Percentiles rank a stretch among this genome's conserved stretches.
Conservation (phyloP, 2,329 filamentous ascomycete species). For the Fusarium udum region DNA sequence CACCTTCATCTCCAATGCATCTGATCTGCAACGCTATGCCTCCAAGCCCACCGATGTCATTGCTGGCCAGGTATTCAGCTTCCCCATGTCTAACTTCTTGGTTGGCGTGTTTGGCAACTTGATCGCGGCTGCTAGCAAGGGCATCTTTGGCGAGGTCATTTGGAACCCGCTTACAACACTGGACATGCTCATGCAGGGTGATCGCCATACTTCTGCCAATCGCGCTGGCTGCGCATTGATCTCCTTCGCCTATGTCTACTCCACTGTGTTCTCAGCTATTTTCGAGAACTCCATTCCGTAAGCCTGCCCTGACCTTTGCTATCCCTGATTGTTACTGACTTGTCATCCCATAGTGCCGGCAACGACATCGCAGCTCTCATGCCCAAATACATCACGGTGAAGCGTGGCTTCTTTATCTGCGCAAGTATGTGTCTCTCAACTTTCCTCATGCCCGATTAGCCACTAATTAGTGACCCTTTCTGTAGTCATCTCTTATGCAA, state of each 20-base stretch:
- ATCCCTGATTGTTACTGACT: neutral
- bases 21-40: constrained; percentile 2
- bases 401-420: constrained; percentile 13
- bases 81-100: constrained; percentile 4
- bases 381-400: constrained; percentile 11
- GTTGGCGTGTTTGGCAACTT: constrained; percentile 3
- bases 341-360: neutral
- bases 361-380: constrained; percentile 14
- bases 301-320: rapidly evolving
- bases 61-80: neutral
- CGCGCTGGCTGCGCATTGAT: constrained; percentile 3
- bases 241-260: constrained; percentile 8
- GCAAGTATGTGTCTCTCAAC: neutral
- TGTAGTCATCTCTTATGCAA: neutral
- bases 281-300: constrained; percentile 15
- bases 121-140: constrained; percentile 10
- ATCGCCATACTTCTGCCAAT: constrained; percentile 1
- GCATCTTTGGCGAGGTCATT: constrained; percentile 7
- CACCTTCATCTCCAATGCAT: neutral
- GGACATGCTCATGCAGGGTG: constrained; percentile 9
- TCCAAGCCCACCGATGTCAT: neutral
- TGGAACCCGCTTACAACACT: constrained; percentile 7
- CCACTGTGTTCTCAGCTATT: neutral
- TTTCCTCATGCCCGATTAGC: rapidly evolving
- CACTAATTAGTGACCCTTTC: rapidly evolving